A percentile compares a stretch with the other conserved stretches of the same genome.
Evolutionary conservation across 345 rosid species (phyloP).

Genomic region (Corchorus olitorius): DNA sequence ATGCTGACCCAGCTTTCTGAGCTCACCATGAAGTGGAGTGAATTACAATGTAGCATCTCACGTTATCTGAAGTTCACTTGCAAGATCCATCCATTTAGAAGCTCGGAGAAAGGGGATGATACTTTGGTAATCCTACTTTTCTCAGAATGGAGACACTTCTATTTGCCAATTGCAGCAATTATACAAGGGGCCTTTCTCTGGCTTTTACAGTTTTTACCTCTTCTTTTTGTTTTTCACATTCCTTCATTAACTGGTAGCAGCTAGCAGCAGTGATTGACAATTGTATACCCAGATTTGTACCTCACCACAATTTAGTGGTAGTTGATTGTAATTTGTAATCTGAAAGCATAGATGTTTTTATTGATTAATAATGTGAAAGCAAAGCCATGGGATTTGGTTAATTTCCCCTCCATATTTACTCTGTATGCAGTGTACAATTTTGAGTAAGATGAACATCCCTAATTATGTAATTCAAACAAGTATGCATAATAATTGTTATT

Average conservation of each 20-base stretch:
- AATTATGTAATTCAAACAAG: background rate
- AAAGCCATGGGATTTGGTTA: background rate
- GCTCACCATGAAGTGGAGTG: slow-evolving; percentile 6
- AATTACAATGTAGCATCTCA: background rate
- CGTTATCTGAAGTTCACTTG: background rate
- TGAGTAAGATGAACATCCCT: too few species aligned
- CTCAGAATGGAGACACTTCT: background rate
- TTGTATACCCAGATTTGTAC: background rate
- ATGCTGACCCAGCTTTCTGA: background rate
- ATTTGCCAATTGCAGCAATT: background rate
- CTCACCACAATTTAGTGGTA: background rate
- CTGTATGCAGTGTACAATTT: too few species aligned
- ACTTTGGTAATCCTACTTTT: background rate
- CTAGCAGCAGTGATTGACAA: background rate
- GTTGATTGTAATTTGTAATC: background rate
- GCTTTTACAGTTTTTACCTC: background rate
- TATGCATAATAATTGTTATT: background rate
- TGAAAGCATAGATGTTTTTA: background rate
- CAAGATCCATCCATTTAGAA: slow-evolving; percentile 2
- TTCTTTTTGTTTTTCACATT: background rate
- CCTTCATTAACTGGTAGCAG: background rate
- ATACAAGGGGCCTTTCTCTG: background rate
- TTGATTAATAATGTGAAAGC: background rate
- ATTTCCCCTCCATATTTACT: background rate
- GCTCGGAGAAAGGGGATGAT: background rate